These are phyloP conservation scores for Candida sithepensis DNA, from an alignment of 805 yeast genomes.

Conservation along the genomic window DNA sequence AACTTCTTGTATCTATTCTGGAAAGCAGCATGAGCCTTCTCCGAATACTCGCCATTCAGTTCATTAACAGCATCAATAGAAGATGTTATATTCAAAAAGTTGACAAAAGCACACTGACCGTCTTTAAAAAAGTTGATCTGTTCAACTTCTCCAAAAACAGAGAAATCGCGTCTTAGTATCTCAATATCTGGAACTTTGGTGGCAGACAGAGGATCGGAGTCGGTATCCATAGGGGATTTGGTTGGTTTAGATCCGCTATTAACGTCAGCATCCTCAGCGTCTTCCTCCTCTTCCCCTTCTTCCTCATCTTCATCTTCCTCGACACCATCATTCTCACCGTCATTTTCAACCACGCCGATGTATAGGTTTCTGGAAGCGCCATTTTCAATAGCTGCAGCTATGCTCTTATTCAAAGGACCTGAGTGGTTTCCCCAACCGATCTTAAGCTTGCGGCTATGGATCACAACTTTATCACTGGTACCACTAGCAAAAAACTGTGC, in stretches of 20 bases:
- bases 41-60: constrained; percentile 38
- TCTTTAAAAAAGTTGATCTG: constrained; percentile 70
- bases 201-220: neutral
- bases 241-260: too few species aligned
- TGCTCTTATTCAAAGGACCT: constrained; percentile 55
- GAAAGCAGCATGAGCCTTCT: constrained; percentile 36
- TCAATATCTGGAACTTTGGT: constrained; percentile 7
- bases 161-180: constrained; percentile 55
- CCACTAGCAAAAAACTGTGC: constrained; percentile 57
- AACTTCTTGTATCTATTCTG: constrained; percentile 47
- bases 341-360: constrained; percentile 52
- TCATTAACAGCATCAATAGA: constrained; percentile 64
- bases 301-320: constrained; percentile 24
- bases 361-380: constrained; percentile 80
- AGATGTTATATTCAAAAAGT: constrained; percentile 58
- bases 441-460: constrained; percentile 59
- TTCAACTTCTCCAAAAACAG: constrained; percentile 65
- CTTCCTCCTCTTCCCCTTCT: constrained; percentile 17
- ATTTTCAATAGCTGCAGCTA: constrained; percentile 56
- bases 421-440: constrained; percentile 74
- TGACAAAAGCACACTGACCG: constrained; percentile 71
- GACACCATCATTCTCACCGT: constrained; percentile 29
- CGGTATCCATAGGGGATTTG: too few species aligned
- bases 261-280: neutral
- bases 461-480: constrained; percentile 48